A percentile compares a stretch with the other conserved stretches of the same genome.
Conservation (phyloP, 805 yeast genomes). For the Ogataea paraovalis region DNA sequence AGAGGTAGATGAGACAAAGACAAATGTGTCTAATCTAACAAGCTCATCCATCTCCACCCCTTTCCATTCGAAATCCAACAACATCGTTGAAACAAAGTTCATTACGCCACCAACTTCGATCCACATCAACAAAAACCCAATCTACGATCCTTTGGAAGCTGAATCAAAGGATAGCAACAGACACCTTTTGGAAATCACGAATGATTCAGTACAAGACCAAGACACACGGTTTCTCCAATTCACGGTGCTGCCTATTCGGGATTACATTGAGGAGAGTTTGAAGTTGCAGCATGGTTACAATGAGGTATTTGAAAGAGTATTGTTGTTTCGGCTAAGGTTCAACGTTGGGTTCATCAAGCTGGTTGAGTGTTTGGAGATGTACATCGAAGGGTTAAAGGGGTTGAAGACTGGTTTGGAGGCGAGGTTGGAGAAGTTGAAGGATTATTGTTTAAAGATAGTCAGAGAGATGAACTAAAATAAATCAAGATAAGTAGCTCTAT, state of each 20-base stretch:
- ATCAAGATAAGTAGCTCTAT: neutral
- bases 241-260: constrained; percentile 10
- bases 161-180: constrained; percentile 8
- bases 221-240: neutral
- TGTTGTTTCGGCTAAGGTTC: constrained; percentile 36
- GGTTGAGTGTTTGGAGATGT: constrained; percentile 16
- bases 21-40: too few species aligned
- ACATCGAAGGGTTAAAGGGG: constrained; percentile 18
- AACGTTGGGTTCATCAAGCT: constrained; percentile 33
- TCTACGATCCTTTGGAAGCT: constrained; percentile 12
- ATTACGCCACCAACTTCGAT: constrained; percentile 6
- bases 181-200: constrained; percentile 6
- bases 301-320: constrained; percentile 31
- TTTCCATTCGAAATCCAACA: too few species aligned
- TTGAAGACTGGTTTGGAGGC: constrained; percentile 32
- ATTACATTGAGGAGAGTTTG: constrained; percentile 39
- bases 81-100: neutral
- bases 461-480: constrained; percentile 16
- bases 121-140: constrained; percentile 3
- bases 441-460: constrained; percentile 39
- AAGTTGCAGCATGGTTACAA: constrained; percentile 32
- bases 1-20: too few species aligned
- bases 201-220: constrained; percentile 2
- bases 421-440: constrained; percentile 37
- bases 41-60: too few species aligned